These are phyloP conservation scores for Phaffomyces antillensis DNA, from an alignment of 805 yeast genomes.

Conservation along the genomic window DNA sequence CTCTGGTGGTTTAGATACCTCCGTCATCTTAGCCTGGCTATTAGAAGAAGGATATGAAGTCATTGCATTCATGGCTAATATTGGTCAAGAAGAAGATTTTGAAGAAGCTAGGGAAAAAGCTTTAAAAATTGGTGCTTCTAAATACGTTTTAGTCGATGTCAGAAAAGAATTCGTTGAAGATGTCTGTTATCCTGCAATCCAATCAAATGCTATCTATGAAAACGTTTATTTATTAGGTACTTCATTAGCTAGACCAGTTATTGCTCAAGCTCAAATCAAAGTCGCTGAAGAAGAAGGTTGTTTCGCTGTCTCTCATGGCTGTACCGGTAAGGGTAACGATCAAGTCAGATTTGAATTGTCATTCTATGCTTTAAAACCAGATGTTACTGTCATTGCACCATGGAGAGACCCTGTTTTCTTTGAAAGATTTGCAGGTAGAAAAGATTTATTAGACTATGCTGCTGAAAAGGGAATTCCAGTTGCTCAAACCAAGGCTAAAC, in stretches of 20 bases:
- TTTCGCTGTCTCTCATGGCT: slow-evolving; percentile 97
- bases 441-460: slow-evolving; percentile 90
- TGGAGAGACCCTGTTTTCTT: slow-evolving; percentile 98
- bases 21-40: slow-evolving; percentile 96
- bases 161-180: slow-evolving; percentile 92
- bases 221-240: slow-evolving; percentile 96
- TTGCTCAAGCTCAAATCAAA: slow-evolving; percentile 95
- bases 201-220: slow-evolving; percentile 95
- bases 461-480: slow-evolving; percentile 89
- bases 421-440: slow-evolving; percentile 96
- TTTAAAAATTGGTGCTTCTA: slow-evolving; percentile 92
- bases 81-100: slow-evolving; percentile 99
- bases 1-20: slow-evolving; percentile 98
- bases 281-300: slow-evolving; percentile 98
- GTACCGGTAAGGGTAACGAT: slow-evolving; percentile 99
- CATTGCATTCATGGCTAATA: slow-evolving; percentile 95
- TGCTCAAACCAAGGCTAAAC: slow-evolving; percentile 95
- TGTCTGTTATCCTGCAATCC: slow-evolving; percentile 91
- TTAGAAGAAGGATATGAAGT: slow-evolving; percentile 97
- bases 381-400: slow-evolving; percentile 94
- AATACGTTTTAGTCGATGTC: slow-evolving; percentile 89
- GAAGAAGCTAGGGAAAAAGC: slow-evolving; percentile 97
- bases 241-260: slow-evolving; percentile 97
- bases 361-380: slow-evolving; percentile 97
- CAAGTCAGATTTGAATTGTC: slow-evolving; percentile 97